Evolutionary conservation across 108 stramenopile genomes (phyloP), one percentile per base, ranked within the genome.

Genomic region (Nitzschia palea): DNA sequence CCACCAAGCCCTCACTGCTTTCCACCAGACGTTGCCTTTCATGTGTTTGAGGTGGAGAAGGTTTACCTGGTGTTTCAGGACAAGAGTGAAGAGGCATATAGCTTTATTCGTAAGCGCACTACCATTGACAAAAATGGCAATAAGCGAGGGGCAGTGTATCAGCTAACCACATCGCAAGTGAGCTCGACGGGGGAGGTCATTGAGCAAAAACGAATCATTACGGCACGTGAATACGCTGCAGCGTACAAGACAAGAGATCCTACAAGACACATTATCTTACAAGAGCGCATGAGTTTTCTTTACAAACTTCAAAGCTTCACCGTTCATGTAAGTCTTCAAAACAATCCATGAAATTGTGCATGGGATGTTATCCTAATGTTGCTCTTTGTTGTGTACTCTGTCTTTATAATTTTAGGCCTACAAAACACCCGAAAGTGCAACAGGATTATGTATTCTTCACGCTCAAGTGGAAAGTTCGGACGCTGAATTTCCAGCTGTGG

Each of bases 11-110:
- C 71, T 3, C 48, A 66, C 53, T 6, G 9, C 0, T 93, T 93
- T 70, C 87, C 87, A n/a, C 47, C 71, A 2, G 86, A 83, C 62
- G 76, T 89, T 10, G 65, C 65, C 0, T 85, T 69, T 66, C 83
- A 91, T 56, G 64, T 86, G 14, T 91, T 91, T 74, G 80, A 85
- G 29, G 90, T 91, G 34, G 89, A 94, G 75, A 91, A 91, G 72
- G 73, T 81, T 3, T 80, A 80, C 50, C 53, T 80, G 23, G 30
- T 69, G 28, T 35, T 52, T 28, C 76, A 81, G 68, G 77, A 68
- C 40, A 36, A 36, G 31, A 71, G 53, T 37, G 67, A 88, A 51
- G 74, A 84, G 37, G 33, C 55, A 33, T 90, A 93, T 68, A 86
- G 80, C 53, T 93, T 90, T 61, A 86, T 90, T 51, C 80, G 89